phyloP scores from a whole-genome alignment of 257 asterid species.

The Verbascum thapsus region DNA sequence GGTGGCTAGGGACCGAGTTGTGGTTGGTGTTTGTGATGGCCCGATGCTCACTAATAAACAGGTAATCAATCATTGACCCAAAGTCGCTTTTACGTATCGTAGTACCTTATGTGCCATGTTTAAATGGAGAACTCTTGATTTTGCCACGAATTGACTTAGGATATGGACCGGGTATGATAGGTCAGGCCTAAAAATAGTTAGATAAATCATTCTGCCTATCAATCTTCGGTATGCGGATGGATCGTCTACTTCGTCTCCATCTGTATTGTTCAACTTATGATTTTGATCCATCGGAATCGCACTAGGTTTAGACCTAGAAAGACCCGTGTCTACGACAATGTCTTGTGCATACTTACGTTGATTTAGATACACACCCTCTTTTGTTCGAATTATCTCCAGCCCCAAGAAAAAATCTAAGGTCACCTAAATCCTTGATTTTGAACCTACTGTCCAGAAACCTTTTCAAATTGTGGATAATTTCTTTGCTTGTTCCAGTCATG shows the following conservation, averaged over 20 bases:
- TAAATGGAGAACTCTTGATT: too few species aligned
- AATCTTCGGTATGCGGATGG: neutral
- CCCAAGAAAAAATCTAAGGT: too few species aligned
- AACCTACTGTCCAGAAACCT: neutral
- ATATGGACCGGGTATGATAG: too few species aligned
- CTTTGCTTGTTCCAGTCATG: neutral
- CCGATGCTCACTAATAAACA: conserved; percentile 80
- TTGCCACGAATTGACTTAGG: too few species aligned
- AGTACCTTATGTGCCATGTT: too few species aligned
- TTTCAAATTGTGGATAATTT: neutral
- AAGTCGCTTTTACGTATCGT: too few species aligned
- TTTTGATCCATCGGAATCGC: too few species aligned
- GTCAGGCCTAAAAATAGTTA: too few species aligned
- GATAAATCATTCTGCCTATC: neutral
- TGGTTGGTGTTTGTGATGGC: conserved; percentile 91
- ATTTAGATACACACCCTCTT: too few species aligned
- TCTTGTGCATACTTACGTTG: neutral
- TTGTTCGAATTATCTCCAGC: too few species aligned
- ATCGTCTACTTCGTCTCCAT: neutral
- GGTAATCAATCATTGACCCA: conserved; percentile 40
- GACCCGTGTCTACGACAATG: neutral
- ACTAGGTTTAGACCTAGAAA: neutral
- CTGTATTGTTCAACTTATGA: neutral
- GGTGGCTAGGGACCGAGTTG: conserved; percentile 65
- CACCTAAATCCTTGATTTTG: conserved; percentile 1